Conservation (phyloP, 2,329 filamentous ascomycete genomes). For the Penicillium concentricum region DNA sequence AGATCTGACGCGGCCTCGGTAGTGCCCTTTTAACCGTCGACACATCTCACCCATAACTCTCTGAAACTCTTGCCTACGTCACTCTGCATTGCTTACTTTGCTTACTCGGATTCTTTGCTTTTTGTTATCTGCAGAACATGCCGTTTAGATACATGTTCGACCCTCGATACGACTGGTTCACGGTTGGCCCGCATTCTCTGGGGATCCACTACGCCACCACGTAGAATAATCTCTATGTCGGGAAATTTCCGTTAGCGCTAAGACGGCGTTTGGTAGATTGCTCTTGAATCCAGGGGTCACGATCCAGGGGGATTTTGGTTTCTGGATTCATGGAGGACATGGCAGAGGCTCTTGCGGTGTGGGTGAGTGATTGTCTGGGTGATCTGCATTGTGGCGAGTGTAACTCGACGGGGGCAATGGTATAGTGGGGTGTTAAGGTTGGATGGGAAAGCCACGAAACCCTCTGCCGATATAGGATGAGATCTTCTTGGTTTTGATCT, state of each 20-base stretch:
- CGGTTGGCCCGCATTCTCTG: background rate
- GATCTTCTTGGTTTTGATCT: background rate
- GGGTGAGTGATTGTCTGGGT: background rate
- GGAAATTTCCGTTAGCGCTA: background rate
- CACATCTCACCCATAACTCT: background rate
- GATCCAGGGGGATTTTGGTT: background rate
- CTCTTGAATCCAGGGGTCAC: background rate
- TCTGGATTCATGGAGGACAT: background rate
- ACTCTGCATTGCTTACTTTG: background rate
- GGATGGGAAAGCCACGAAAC: background rate
- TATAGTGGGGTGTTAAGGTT: background rate
- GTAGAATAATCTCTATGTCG: background rate
- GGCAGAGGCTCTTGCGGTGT: background rate
- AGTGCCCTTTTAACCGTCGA: background rate
- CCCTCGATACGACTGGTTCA: background rate
- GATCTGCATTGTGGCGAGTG: slow-evolving; percentile 4
- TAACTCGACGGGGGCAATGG: background rate
- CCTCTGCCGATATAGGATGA: background rate
- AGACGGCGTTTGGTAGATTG: background rate
- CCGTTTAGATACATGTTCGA: background rate
- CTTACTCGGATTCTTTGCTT: background rate
- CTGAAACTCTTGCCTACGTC: background rate
- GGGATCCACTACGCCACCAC: slow-evolving; percentile 9
- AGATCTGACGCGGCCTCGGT: slow-evolving; percentile 20
- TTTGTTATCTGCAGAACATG: background rate